Evolutionary conservation across 495 filamentous ascomycete species (phyloP).

Genomic region (Podospora australis): DNA sequence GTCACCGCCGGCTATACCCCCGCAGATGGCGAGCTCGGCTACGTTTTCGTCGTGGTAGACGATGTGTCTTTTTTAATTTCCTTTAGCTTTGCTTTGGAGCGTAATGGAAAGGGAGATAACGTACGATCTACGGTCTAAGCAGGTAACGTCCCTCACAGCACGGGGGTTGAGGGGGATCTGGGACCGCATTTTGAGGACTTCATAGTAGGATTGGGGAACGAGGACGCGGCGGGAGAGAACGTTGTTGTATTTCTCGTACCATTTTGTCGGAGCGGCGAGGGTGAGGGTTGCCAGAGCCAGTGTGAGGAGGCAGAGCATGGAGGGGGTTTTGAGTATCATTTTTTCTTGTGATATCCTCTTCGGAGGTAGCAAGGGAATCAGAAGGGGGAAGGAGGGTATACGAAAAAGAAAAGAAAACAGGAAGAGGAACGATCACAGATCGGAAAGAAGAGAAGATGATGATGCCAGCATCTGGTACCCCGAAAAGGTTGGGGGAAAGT

Average conservation of each 20-base stretch:
- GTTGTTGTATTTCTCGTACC: conserved; percentile 16
- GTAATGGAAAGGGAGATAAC: conserved; percentile 3
- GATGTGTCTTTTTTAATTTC: conserved; percentile 31
- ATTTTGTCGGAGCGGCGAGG: conserved; percentile 14
- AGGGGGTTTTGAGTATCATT: conserved; percentile 12
- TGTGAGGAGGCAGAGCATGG: conserved; percentile 14
- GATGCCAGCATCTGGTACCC: conserved; percentile 15
- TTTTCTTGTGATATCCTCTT: conserved; percentile 3
- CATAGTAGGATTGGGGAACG: conserved; percentile 27
- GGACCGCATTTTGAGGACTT: conserved; percentile 31
- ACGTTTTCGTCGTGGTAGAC: conserved; percentile 49
- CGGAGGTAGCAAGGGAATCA: background rate
- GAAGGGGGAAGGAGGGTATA: background rate
- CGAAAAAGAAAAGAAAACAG: background rate
- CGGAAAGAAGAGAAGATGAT: conserved; percentile 1
- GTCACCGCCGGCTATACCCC: conserved; percentile 38
- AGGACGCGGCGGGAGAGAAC: conserved; percentile 14
- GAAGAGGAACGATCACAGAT: conserved; percentile 9
- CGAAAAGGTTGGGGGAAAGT: background rate
- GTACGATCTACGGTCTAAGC: conserved; percentile 32
- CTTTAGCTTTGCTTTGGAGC: background rate
- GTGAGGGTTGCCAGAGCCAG: conserved; percentile 3
- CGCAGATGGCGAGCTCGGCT: conserved; percentile 48
- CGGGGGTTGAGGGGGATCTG: conserved; percentile 27
- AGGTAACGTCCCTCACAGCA: conserved; percentile 28